Evolutionary conservation across 306 rosid species (phyloP).

Genomic region (Inga leiocalycina): DNA sequence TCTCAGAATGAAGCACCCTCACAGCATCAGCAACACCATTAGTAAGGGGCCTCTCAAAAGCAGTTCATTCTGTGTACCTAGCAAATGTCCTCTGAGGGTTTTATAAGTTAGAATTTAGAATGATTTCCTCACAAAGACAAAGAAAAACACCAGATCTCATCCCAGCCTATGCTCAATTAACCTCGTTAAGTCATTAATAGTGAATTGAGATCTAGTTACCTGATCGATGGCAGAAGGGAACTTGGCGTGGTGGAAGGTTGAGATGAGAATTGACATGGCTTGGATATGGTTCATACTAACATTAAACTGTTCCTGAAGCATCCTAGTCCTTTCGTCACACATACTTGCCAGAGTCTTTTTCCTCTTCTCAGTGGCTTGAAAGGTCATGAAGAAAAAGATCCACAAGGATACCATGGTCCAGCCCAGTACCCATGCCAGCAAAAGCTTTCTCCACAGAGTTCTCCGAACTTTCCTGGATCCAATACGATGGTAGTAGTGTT

Average conservation of each 20-base stretch:
- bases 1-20: slow-evolving; percentile 93
- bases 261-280: slow-evolving; percentile 93
- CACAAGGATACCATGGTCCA: slow-evolving; percentile 61
- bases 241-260: slow-evolving; percentile 89
- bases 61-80: slow-evolving; percentile 90
- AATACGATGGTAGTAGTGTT: slow-evolving; percentile 55
- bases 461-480: slow-evolving; percentile 57
- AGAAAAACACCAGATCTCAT: slow-evolving; percentile 33
- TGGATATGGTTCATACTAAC: slow-evolving; percentile 97
- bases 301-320: slow-evolving; percentile 97
- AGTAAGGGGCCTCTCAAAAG: slow-evolving; percentile 98
- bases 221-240: slow-evolving; percentile 87
- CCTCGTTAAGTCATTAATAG: background rate
- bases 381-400: slow-evolving; percentile 66
- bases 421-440: slow-evolving; percentile 64
- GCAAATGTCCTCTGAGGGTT: slow-evolving; percentile 80
- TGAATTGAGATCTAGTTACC: slow-evolving; percentile 52
- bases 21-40: slow-evolving; percentile 99
- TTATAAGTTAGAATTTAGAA: slow-evolving; percentile 52
- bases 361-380: slow-evolving; percentile 78
- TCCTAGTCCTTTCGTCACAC: slow-evolving; percentile 98
- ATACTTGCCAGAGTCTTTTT: slow-evolving; percentile 82
- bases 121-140: slow-evolving; percentile 26
- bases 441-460: slow-evolving; percentile 63
- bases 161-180: slow-evolving; percentile 24